These are phyloP conservation scores for Umbelopsis isabellina DNA, from an alignment of 192 early-diverging fungal species.

Conservation along the genomic window DNA sequence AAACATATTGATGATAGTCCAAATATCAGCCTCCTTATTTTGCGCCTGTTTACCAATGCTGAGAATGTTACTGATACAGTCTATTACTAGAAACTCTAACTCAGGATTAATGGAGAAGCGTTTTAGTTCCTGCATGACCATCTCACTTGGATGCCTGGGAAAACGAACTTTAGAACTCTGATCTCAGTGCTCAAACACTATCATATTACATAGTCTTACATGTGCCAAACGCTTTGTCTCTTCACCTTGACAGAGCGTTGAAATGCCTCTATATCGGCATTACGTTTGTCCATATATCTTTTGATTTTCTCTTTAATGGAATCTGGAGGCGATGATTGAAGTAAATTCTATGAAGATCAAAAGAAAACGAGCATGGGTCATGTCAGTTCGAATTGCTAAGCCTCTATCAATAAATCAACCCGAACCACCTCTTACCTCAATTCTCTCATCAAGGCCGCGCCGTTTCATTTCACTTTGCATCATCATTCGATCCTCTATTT, in stretches of 20 bases:
- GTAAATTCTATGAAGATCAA: neutral
- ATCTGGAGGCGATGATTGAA: constrained; percentile 38
- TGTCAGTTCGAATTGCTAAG: constrained; percentile 10
- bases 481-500: constrained; percentile 44
- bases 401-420: neutral
- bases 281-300: constrained; percentile 43
- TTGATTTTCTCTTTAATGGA: constrained; percentile 47
- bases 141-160: constrained; percentile 33
- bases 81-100: constrained; percentile 37
- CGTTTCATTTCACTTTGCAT: constrained; percentile 51
- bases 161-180: neutral
- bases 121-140: constrained; percentile 32
- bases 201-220: constrained; percentile 23
- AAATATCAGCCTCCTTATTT: constrained; percentile 43
- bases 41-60: constrained; percentile 11
- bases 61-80: constrained; percentile 31
- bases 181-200: neutral
- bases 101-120: constrained; percentile 28
- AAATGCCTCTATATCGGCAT: constrained; percentile 48
- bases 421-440: constrained; percentile 29
- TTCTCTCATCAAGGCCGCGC: constrained; percentile 52
- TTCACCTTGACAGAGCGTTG: constrained; percentile 41
- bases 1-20: constrained; percentile 53
- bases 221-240: constrained; percentile 34
- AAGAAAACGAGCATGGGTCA: neutral